These are phyloP conservation scores for Blakeslea trispora DNA, from an alignment of 371 early-diverging fungal genomes.

Conservation along the genomic window DNA sequence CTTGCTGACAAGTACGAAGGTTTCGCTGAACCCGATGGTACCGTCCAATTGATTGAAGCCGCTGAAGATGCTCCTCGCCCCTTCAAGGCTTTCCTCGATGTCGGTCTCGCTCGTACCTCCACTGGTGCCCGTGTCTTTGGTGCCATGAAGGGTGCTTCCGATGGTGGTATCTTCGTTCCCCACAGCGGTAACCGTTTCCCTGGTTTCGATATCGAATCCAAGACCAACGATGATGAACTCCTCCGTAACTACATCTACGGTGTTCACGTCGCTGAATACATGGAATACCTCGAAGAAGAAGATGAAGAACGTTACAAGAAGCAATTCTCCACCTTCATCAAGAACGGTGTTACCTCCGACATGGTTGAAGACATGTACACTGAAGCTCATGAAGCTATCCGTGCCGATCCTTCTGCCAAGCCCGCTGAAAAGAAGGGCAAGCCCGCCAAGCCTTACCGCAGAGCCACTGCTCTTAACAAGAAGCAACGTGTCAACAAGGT, in stretches of 20 bases:
- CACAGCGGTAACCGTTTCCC: constrained; percentile 99
- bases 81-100: constrained; percentile 99
- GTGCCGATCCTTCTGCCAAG: constrained; percentile 81
- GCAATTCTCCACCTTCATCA: constrained; percentile 97
- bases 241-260: constrained; percentile 99
- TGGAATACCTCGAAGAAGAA: constrained; percentile 97
- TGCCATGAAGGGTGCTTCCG: constrained; percentile 99
- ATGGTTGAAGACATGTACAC: constrained; percentile 96
- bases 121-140: constrained; percentile 99
- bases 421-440: constrained; percentile 73
- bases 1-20: constrained; percentile 96
- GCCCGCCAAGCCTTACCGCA: constrained; percentile 65
- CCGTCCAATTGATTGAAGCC: constrained; percentile 86
- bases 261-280: constrained; percentile 98
- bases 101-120: constrained; percentile 98
- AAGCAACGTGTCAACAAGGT: constrained; percentile 90
- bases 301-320: constrained; percentile 98
- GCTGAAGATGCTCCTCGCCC: constrained; percentile 96
- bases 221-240: constrained; percentile 94
- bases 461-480: constrained; percentile 67
- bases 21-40: constrained; percentile 94
- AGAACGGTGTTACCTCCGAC: constrained; percentile 90
- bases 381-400: constrained; percentile 94
- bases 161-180: constrained; percentile 99
- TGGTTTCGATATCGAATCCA: constrained; percentile 92